A percentile compares a stretch with the other conserved stretches of the same genome.
phyloP scores from a whole-genome alignment of 1,284 basidiomycete species.

The Trichosporon coremiiforme region DNA sequence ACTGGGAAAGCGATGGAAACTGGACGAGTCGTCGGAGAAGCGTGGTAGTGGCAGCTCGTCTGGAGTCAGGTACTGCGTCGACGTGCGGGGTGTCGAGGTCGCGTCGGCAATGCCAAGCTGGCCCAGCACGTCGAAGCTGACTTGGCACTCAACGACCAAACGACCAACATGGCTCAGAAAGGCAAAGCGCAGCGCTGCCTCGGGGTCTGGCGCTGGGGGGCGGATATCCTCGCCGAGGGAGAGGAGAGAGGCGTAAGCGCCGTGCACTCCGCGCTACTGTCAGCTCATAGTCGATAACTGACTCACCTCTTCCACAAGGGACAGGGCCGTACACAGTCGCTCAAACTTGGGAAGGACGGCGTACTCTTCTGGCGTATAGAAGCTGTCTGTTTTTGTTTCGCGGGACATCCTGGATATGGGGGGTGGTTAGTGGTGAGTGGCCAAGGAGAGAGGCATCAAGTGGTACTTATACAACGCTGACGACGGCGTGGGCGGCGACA shows the following conservation, averaged over 20 bases:
- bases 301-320: slow-evolving; percentile 1
- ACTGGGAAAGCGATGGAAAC: background rate
- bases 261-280: background rate
- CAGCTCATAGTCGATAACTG: background rate
- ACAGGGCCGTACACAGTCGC: background rate
- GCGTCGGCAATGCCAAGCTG: background rate
- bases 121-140: background rate
- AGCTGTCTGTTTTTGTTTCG: no score
- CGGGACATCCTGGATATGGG: background rate
- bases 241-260: background rate
- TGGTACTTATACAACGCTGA: background rate
- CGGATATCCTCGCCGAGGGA: background rate
- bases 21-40: background rate
- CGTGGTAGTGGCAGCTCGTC: background rate
- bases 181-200: background rate
- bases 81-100: background rate
- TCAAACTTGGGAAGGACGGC: background rate
- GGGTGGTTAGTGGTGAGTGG: background rate
- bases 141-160: background rate
- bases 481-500: background rate
- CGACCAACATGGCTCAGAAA: background rate
- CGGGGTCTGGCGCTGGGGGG: background rate
- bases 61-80: background rate
- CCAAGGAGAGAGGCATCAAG: background rate
- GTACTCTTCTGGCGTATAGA: slow-evolving; percentile 1